These are phyloP conservation scores for Ploettnerulaceae sp. DNA, from an alignment of 2,329 filamentous ascomycete species.

Conservation along the genomic window DNA sequence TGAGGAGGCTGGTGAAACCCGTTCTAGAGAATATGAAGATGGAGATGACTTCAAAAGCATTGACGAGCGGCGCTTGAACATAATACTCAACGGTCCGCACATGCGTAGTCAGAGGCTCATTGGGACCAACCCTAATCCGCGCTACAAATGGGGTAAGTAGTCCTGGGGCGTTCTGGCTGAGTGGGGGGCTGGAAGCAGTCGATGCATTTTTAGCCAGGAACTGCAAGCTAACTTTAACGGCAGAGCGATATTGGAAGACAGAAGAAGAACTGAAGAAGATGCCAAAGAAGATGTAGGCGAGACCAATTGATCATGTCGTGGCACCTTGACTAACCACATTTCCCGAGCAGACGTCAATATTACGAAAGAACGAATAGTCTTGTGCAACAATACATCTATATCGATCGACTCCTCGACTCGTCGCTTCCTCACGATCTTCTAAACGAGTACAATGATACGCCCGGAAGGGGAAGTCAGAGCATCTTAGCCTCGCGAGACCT, in stretches of 20 bases:
- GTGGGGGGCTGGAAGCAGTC: not conserved
- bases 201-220: not conserved
- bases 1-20: slow-evolving; percentile 23
- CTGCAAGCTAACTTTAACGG: slow-evolving; percentile 30
- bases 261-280: slow-evolving; percentile 68
- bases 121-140: slow-evolving; percentile 78
- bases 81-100: slow-evolving; percentile 60
- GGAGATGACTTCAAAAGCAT: slow-evolving; percentile 24
- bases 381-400: slow-evolving; percentile 89
- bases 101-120: slow-evolving; percentile 83
- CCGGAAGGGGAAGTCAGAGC: slow-evolving; percentile 14
- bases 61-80: slow-evolving; percentile 55
- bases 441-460: slow-evolving; percentile 71
- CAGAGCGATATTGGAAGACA: slow-evolving; percentile 75
- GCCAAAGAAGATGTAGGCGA: slow-evolving; percentile 60
- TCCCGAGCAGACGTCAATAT: slow-evolving; percentile 62
- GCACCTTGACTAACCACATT: slow-evolving; percentile 16
- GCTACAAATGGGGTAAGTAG: slow-evolving; percentile 61
- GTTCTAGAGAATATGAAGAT: slow-evolving; percentile 20
- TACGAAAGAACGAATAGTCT: slow-evolving; percentile 87
- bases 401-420: slow-evolving; percentile 84
- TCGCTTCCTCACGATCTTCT: slow-evolving; percentile 88
- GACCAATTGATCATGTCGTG: slow-evolving; percentile 1
- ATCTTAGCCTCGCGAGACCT: slow-evolving; percentile 44
- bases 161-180: slow-evolving; percentile 46